Base-by-base conservation (phyloP, 2,329 filamentous ascomycete species). In the Paraphoma sp. region DNA sequence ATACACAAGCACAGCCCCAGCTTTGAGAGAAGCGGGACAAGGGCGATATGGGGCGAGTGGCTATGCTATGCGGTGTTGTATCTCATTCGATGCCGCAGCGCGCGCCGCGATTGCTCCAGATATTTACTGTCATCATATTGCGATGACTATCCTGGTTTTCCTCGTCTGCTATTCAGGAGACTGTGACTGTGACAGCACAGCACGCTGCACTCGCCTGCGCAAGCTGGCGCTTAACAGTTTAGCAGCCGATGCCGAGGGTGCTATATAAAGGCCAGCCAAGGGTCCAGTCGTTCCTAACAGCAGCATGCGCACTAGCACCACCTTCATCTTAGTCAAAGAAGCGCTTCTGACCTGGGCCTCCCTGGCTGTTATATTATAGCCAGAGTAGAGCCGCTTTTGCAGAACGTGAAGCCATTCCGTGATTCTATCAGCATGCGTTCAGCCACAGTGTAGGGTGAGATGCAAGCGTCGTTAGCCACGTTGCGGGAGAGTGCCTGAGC, bases 1-100 rank as follows among this genome's bases (percentile, higher is more conserved):
- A 67, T 65, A 64, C 62, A 67, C 56, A 60, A 54, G 67, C 73
- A 75, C 71, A 75, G 73, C 72, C 72, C 71, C 71, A 72, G 66
- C 53, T 62, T 45, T 36, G 55, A 57, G 53, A 57, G 62, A 63
- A 57, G 63, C 61, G 65, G 65, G 62, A 56, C 59, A 56, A 58
- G 62, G 60, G 60, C 50, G 50, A 40, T 38, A 60, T 49, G 54
- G 64, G 60, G 53, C 53, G 51, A 54, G 65, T 67, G 68, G 70
- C 70, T 67, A 65, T 71, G 70, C 62, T 41, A 17, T 48, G 8
- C 29, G 42, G 50, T 51, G 56, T 56, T 44, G 54, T 47, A 51
- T 54, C 56, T 36, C 44, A 59, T 56, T 43, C 41, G 48, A 56
- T 44, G 48, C 45, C 36, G 50, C 45, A 48, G 31, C 62, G 18